phyloP scores from a whole-genome alignment of 2,329 filamentous ascomycete genomes.

The Clarireedia homoeocarpa region DNA sequence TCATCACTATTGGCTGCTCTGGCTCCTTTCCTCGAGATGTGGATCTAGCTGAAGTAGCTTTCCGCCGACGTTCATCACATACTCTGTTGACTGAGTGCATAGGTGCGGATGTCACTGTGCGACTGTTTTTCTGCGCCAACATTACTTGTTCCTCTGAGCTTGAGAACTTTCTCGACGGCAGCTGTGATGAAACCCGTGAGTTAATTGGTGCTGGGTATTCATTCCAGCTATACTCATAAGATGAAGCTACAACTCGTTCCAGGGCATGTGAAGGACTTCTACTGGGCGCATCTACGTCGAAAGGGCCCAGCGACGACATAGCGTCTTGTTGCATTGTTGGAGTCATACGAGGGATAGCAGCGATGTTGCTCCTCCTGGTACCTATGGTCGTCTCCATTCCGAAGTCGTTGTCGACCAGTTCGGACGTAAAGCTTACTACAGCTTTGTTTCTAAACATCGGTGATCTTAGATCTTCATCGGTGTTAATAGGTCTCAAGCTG shows the following conservation, averaged over 20 bases:
- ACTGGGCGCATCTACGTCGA: neutral
- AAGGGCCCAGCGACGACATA: neutral
- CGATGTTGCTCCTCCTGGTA: neutral
- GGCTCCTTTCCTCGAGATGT: neutral
- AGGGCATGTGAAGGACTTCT: no score
- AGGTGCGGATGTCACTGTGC: no score
- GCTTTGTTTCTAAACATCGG: neutral
- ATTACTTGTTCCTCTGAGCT: no score
- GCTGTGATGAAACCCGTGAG: neutral
- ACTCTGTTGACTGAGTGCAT: neutral
- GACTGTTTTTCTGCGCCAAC: no score
- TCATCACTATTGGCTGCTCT: neutral
- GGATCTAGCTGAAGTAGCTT: neutral
- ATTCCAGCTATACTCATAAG: no score
- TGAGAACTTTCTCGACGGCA: no score
- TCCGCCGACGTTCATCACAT: neutral
- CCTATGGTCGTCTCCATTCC: neutral
- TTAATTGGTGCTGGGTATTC: no score
- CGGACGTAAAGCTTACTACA: constrained; percentile 14
- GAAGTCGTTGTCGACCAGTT: constrained; percentile 13
- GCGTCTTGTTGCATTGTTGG: neutral
- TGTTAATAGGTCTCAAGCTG: neutral
- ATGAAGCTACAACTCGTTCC: no score
- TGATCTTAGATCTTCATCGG: neutral
- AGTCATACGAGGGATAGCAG: neutral